Evolutionary conservation across 225 moss, liverwort and hornwort genomes (phyloP), one percentile per base, ranked within the genome.

Genomic region (Asterella californica): DNA sequence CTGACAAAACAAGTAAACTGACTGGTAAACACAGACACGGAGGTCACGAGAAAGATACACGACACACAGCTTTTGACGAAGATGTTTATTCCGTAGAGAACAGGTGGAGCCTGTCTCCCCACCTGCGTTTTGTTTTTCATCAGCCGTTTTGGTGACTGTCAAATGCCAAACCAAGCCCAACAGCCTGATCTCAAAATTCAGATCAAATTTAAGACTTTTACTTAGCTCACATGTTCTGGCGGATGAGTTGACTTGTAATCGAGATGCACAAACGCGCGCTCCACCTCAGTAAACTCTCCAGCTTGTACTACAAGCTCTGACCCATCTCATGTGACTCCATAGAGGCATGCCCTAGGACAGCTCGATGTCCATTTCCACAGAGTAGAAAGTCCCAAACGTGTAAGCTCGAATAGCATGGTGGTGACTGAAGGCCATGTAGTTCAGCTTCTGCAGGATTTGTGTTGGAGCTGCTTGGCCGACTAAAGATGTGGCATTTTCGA

Each of bases 211-310:
- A 22, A 63, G 21, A 42, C 2, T n/a, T n/a, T 64, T 78, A 78
- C 29, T 78, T 78, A n/a, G 7, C 22, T 65, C 65, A 49, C 72
- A 49, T 92, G 94, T 86, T 96, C 92, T 29, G 94, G 96, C 34
- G 52, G 80, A 69, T 96, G 96, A 15, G 54, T 79, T 46, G 85
- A 85, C 62, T 94, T 90, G 48, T 81, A 90, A 83, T 94, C 94
- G 25, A 93, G 84, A 83, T 96, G 96, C 47, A 96, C 96, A 61
- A 90, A 94, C 2, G 96, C 96, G 80, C 96, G 90, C 68, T 96
- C 96, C 72, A 94, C 94, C 85, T 96, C 96, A 3, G 79, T 75
- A 96, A 74, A 17, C n/a, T 60, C 84, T 96, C 96, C 49, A 96
- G 53, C 68, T 82, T 92, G 15, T 91, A 76, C 84, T 96, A 94